A percentile compares a stretch with the other conserved stretches of the same genome.
phyloP scores from a whole-genome alignment of 257 asterid genomes.

The Ocimum tenuiflorum region DNA sequence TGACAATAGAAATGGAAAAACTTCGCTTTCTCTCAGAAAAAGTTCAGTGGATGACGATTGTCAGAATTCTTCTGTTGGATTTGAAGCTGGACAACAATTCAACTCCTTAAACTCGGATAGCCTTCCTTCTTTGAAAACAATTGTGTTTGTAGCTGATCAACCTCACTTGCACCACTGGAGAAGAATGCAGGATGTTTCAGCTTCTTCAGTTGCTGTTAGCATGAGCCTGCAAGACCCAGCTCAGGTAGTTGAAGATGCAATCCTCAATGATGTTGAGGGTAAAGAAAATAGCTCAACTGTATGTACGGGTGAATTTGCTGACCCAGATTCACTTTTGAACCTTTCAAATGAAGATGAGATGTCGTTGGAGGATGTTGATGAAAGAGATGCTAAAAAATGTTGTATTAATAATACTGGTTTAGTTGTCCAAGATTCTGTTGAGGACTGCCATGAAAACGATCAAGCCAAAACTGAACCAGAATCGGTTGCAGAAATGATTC shows the following conservation, averaged over 20 bases:
- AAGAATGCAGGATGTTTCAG: conserved; percentile 32
- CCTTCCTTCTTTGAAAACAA: conserved; percentile 31
- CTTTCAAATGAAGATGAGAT: conserved; percentile 71
- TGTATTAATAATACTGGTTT: conserved; percentile 25
- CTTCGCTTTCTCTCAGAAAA: conserved; percentile 18
- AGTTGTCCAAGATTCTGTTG: conserved; percentile 32
- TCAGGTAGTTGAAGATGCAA: conserved; percentile 30
- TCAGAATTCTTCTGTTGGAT: conserved; percentile 33
- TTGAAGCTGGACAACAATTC: conserved; percentile 35
- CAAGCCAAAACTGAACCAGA: conserved; percentile 30
- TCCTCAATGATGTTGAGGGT: conserved; percentile 28
- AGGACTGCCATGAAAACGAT: conserved; percentile 30
- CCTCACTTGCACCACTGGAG: conserved; percentile 40
- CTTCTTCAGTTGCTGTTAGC: conserved; percentile 31
- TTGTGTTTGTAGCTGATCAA: conserved; percentile 37
- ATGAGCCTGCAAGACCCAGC: conserved; percentile 28
- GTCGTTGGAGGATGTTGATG: conserved; percentile 49
- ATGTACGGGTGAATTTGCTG: conserved; percentile 49
- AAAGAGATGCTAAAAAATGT: conserved; percentile 32
- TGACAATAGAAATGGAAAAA: conserved; percentile 20
- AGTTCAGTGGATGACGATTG: conserved; percentile 31
- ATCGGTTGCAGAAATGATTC: conserved; percentile 28
- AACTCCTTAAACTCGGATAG: conserved; percentile 34
- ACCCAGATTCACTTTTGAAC: conserved; percentile 82
- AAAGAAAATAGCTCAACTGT: conserved; percentile 31